phyloP scores from a whole-genome alignment of 805 yeast genomes.

The Teunomyces kruisii region DNA sequence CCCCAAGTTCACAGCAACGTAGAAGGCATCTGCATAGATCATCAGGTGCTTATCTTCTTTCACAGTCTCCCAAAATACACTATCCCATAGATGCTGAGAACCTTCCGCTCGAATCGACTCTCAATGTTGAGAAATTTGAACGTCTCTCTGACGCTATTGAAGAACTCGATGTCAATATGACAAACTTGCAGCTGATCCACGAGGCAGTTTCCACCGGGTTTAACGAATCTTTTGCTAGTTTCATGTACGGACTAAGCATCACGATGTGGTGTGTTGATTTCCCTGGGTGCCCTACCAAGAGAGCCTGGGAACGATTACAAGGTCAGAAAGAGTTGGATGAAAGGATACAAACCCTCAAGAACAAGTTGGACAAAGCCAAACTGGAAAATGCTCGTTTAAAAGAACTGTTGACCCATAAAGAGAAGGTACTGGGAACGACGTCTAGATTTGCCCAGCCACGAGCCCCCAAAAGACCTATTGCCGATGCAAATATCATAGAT shows the following conservation, averaged over 20 bases:
- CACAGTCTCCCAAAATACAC: constrained; percentile 46
- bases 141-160: constrained; percentile 49
- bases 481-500: not conserved
- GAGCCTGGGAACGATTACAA: constrained; percentile 31
- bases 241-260: constrained; percentile 75
- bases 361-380: constrained; percentile 18
- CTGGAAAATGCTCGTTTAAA: constrained; percentile 25
- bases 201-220: constrained; percentile 56
- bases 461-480: not conserved
- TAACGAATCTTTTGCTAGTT: constrained; percentile 76
- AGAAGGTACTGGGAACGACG: not conserved
- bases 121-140: constrained; percentile 40
- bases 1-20: constrained; percentile 18
- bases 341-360: constrained; percentile 21
- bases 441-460: not conserved
- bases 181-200: constrained; percentile 58
- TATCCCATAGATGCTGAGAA: constrained; percentile 41
- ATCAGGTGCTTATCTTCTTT: constrained; percentile 7
- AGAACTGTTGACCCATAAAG: constrained; percentile 13
- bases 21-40: constrained; percentile 19
- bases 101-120: constrained; percentile 43
- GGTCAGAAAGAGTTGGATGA: constrained; percentile 19
- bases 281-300: constrained; percentile 39
- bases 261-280: constrained; percentile 90
- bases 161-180: constrained; percentile 59